Evolutionary conservation across 108 stramenopile species (phyloP).

Genomic region (Cylindrotheca fusiformis): DNA sequence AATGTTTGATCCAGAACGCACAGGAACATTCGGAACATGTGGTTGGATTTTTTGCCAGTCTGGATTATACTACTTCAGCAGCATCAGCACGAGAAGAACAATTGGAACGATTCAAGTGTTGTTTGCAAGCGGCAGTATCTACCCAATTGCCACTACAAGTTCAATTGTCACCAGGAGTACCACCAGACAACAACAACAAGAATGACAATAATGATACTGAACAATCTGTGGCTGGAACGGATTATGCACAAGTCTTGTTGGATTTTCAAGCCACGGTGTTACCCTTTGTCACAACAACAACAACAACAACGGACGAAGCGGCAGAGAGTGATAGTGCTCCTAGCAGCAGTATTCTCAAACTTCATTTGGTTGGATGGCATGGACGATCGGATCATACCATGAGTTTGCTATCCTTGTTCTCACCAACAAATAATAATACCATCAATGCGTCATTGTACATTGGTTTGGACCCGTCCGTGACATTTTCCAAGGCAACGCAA

Average conservation of each 20-base stretch:
- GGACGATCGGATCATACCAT: slow-evolving; percentile 20
- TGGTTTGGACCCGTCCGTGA: slow-evolving; percentile 21
- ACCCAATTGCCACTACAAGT: slow-evolving; percentile 10
- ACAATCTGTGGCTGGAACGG: slow-evolving; percentile 5
- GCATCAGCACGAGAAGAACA: slow-evolving; percentile 5
- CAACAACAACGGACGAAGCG: neutral
- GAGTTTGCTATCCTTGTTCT: slow-evolving; percentile 14
- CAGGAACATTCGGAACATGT: neutral
- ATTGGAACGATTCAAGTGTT: slow-evolving; percentile 2
- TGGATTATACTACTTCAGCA: slow-evolving; percentile 20
- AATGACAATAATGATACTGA: neutral
- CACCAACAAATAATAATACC: neutral
- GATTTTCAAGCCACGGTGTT: slow-evolving; percentile 18
- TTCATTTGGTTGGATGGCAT: slow-evolving; percentile 29
- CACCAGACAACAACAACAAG: neutral
- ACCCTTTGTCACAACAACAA: slow-evolving; percentile 1
- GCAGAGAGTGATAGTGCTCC: neutral
- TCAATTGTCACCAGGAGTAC: slow-evolving; percentile 11
- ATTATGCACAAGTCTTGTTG: slow-evolving; percentile 17
- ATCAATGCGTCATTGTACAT: neutral
- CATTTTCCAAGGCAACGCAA: slow-evolving; percentile 20
- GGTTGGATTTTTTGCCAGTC: slow-evolving; percentile 14
- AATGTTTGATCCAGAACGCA: neutral
- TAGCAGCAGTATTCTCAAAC: neutral
- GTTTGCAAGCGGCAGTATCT: slow-evolving; percentile 14